Evolutionary conservation across 768 basidiomycete genomes (phyloP).

Genomic region (Myochromella boudieri): DNA sequence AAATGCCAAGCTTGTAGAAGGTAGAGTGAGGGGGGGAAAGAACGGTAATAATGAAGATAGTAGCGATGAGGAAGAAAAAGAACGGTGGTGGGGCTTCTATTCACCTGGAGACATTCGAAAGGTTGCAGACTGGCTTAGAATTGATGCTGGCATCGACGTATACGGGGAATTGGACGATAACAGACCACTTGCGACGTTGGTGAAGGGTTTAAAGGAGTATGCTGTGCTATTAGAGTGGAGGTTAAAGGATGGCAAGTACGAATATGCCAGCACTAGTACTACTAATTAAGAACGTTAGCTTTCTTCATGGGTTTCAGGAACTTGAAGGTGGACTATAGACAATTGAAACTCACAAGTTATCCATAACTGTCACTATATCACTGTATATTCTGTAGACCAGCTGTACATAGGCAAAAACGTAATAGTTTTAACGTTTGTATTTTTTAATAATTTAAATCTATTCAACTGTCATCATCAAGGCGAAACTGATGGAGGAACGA

Average conservation of each 20-base stretch:
- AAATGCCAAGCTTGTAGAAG: slow-evolving; percentile 13
- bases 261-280: too few species aligned
- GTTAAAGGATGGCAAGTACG: slow-evolving; percentile 35
- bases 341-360: too few species aligned
- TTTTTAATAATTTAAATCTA: too few species aligned
- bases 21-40: too few species aligned
- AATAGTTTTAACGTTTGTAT: not conserved
- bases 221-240: slow-evolving; percentile 64
- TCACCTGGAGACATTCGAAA: slow-evolving; percentile 63
- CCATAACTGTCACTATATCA: too few species aligned
- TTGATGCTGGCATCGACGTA: slow-evolving; percentile 39
- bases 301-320: too few species aligned
- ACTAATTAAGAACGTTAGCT: too few species aligned
- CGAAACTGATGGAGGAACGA: slow-evolving; percentile 37
- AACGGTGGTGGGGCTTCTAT: slow-evolving; percentile 79
- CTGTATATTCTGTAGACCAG: slow-evolving; percentile 1
- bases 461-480: too few species aligned
- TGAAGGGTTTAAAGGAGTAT: slow-evolving; percentile 57
- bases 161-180: slow-evolving; percentile 27
- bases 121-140: slow-evolving; percentile 63
- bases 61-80: slow-evolving; percentile 36
- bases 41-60: too few species aligned
- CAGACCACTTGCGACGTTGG: slow-evolving; percentile 30
- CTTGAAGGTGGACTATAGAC: too few species aligned
- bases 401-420: not conserved